Evolutionary conservation across 441 rosid genomes (phyloP).

Genomic region (Gossypium trilobum): DNA sequence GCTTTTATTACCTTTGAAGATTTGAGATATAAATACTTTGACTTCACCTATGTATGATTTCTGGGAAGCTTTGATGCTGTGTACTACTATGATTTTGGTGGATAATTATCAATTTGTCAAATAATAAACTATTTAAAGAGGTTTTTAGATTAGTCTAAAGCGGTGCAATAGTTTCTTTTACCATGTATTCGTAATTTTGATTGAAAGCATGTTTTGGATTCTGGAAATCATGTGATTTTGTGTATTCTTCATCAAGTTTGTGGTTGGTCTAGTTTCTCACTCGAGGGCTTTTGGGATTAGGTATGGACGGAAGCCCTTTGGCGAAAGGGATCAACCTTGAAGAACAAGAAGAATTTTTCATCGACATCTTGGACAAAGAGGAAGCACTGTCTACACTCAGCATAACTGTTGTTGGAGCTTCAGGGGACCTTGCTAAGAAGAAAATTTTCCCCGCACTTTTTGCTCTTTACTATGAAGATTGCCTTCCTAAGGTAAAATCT

Average conservation of each 20-base stretch:
- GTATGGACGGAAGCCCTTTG: slow-evolving; percentile 34
- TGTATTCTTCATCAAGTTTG: neutral
- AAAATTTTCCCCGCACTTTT: slow-evolving; percentile 91
- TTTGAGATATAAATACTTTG: neutral
- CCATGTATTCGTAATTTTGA: neutral
- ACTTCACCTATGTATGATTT: neutral
- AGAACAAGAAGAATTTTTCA: slow-evolving; percentile 23
- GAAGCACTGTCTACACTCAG: slow-evolving; percentile 49
- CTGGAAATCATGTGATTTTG: neutral
- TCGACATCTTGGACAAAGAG: slow-evolving; percentile 17
- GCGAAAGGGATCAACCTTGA: slow-evolving; percentile 24
- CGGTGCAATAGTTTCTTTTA: neutral
- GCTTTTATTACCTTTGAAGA: neutral
- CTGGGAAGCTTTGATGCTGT: neutral
- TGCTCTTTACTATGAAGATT: slow-evolving; percentile 76
- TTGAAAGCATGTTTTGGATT: neutral
- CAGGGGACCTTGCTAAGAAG: slow-evolving; percentile 86
- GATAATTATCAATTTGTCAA: neutral
- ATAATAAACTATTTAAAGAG: neutral
- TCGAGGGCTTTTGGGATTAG: slow-evolving; percentile 17
- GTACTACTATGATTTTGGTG: neutral
- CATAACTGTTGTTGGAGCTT: slow-evolving; percentile 88
- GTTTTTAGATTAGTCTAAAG: neutral
- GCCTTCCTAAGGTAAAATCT: slow-evolving; percentile 49
- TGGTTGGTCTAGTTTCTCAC: neutral